phyloP scores from a whole-genome alignment of 805 yeast species.

The Candida sonorensis region DNA sequence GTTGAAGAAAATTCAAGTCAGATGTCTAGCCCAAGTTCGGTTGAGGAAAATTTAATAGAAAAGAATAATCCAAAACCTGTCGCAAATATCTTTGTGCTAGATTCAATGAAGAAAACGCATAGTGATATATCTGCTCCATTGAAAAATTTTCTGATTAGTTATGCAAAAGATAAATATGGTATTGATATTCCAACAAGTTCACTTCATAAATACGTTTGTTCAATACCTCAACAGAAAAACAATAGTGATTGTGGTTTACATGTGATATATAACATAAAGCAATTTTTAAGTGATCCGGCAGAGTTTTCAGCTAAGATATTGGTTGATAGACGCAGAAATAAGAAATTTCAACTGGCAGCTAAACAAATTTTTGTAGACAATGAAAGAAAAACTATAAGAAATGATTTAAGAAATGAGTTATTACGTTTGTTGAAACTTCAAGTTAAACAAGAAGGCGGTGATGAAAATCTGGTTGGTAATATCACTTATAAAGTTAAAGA shows the following conservation, averaged over 20 bases:
- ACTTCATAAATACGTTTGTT: slow-evolving; percentile 28
- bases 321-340: slow-evolving; percentile 10
- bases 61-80: slow-evolving; percentile 9
- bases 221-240: slow-evolving; percentile 80
- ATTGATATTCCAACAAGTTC: slow-evolving; percentile 38
- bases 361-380: slow-evolving; percentile 19
- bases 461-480: slow-evolving; percentile 19
- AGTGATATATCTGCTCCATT: slow-evolving; percentile 44
- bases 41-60: background rate
- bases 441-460: slow-evolving; percentile 18
- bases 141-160: slow-evolving; percentile 52
- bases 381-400: slow-evolving; percentile 21
- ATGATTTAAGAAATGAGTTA: slow-evolving; percentile 17
- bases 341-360: slow-evolving; percentile 5
- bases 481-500: slow-evolving; percentile 8
- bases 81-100: slow-evolving; percentile 55
- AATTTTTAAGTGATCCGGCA: slow-evolving; percentile 44
- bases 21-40: background rate
- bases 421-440: slow-evolving; percentile 22
- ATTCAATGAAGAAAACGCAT: slow-evolving; percentile 65
- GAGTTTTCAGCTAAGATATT: slow-evolving; percentile 30
- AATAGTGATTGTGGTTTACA: slow-evolving; percentile 94
- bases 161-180: slow-evolving; percentile 59
- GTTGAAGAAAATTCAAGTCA: no score
- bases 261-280: slow-evolving; percentile 65